Conservation (phyloP, 2,329 filamentous ascomycete species). For the Aspergillus niger region DNA sequence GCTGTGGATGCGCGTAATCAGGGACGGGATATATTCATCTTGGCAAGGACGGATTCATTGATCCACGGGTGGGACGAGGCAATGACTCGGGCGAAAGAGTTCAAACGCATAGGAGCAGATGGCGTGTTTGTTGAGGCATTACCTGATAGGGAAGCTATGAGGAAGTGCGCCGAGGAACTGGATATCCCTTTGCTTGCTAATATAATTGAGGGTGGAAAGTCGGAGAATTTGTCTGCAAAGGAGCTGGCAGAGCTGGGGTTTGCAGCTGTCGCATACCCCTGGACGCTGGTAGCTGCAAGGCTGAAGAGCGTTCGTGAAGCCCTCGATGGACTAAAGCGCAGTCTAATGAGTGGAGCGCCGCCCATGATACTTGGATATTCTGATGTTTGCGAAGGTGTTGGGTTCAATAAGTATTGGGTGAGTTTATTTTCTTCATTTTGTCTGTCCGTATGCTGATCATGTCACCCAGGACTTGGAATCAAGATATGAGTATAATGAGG, state of each 20-base stretch:
- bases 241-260: constrained; percentile 46
- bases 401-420: constrained; percentile 49
- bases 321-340: constrained; percentile 43
- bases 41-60: constrained; percentile 49
- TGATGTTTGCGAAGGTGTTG: constrained; percentile 51
- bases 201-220: constrained; percentile 48
- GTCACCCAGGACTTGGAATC: constrained; percentile 20
- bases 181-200: constrained; percentile 47
- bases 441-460: constrained; percentile 25
- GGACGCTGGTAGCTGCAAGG: constrained; percentile 49
- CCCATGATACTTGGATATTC: constrained; percentile 47
- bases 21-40: constrained; percentile 50
- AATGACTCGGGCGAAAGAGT: constrained; percentile 44
- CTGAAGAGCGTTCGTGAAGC: constrained; percentile 42
- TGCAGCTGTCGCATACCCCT: constrained; percentile 47
- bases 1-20: constrained; percentile 50
- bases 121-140: constrained; percentile 51
- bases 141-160: constrained; percentile 48
- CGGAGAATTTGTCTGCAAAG: constrained; percentile 44
- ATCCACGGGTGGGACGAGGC: constrained; percentile 49
- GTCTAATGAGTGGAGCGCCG: constrained; percentile 46
- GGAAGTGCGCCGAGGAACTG: constrained; percentile 39
- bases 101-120: constrained; percentile 49
- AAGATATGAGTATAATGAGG: constrained; percentile 24
- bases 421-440: constrained; percentile 13